Evolutionary conservation across 345 rosid species (phyloP).

Genomic region (Diplotaxis tenuifolia): DNA sequence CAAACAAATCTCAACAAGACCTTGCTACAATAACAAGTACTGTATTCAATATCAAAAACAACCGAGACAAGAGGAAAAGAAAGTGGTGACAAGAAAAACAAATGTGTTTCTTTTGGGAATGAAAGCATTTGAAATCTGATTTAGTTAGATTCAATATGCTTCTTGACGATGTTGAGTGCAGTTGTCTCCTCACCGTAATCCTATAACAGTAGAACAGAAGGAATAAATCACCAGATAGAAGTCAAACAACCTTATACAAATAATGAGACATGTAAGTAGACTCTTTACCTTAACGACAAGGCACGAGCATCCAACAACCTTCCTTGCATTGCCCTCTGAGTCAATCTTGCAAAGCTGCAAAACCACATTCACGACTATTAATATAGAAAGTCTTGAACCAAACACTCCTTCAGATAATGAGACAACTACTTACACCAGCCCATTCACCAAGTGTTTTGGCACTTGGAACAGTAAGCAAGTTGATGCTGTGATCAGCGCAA

Average conservation of each 20-base stretch:
- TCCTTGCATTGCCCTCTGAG: slow-evolving; percentile 79
- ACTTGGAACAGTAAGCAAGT: slow-evolving; percentile 63
- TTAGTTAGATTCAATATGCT: slow-evolving; percentile 29
- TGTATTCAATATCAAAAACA: slow-evolving; percentile 15
- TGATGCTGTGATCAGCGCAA: slow-evolving; percentile 69
- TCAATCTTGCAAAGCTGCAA: slow-evolving; percentile 84
- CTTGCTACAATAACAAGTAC: slow-evolving; percentile 6
- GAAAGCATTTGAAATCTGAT: slow-evolving; percentile 17
- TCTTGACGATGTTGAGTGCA: slow-evolving; percentile 36
- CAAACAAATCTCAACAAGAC: slow-evolving; percentile 15
- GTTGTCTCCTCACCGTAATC: slow-evolving; percentile 43
- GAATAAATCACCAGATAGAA: background rate
- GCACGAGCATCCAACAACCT: slow-evolving; percentile 88
- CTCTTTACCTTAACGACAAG: slow-evolving; percentile 63
- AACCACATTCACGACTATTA: slow-evolving; percentile 10
- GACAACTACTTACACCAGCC: slow-evolving; percentile 71
- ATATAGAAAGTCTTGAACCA: background rate
- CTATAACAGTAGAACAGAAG: background rate
- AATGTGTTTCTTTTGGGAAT: background rate
- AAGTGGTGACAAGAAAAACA: background rate
- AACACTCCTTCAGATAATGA: background rate
- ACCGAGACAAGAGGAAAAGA: background rate
- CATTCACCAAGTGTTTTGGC: slow-evolving; percentile 89
- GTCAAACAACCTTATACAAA: background rate
- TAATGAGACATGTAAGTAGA: background rate